These are phyloP conservation scores for Aureobasidium sp. DNA, from an alignment of 2,329 filamentous ascomycete species.

Conservation along the genomic window DNA sequence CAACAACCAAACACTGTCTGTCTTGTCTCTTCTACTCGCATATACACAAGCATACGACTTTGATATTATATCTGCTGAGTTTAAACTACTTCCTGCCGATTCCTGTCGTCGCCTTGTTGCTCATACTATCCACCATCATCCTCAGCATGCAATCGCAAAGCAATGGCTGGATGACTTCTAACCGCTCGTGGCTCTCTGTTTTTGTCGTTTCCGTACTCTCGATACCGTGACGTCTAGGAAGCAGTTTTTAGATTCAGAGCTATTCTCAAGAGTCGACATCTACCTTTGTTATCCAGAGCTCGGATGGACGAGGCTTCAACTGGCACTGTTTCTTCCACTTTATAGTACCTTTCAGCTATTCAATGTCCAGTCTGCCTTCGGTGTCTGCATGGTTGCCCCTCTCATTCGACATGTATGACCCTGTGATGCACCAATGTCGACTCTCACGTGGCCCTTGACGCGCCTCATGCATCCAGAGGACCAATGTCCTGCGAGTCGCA, in stretches of 20 bases:
- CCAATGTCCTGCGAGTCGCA: neutral
- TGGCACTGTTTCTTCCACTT: neutral
- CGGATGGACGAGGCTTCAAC: neutral
- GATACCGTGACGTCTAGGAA: neutral
- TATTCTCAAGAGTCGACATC: neutral
- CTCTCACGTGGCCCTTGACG: constrained; percentile 5
- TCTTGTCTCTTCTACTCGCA: neutral
- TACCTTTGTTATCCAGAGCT: neutral
- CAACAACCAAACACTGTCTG: neutral
- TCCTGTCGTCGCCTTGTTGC: neutral
- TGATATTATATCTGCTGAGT: neutral
- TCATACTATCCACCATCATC: neutral
- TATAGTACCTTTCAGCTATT: no score
- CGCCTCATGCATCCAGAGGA: neutral
- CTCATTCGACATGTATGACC: neutral
- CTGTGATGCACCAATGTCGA: neutral
- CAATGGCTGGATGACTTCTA: neutral
- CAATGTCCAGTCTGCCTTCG: neutral
- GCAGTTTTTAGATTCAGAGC: neutral
- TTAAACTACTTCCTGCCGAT: neutral
- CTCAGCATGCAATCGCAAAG: neutral
- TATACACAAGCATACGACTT: neutral
- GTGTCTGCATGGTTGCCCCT: neutral
- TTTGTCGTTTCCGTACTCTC: neutral
- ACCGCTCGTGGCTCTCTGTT: neutral